Conservation (phyloP, 2,329 filamentous ascomycete species). For the Lachnellula cervina region DNA sequence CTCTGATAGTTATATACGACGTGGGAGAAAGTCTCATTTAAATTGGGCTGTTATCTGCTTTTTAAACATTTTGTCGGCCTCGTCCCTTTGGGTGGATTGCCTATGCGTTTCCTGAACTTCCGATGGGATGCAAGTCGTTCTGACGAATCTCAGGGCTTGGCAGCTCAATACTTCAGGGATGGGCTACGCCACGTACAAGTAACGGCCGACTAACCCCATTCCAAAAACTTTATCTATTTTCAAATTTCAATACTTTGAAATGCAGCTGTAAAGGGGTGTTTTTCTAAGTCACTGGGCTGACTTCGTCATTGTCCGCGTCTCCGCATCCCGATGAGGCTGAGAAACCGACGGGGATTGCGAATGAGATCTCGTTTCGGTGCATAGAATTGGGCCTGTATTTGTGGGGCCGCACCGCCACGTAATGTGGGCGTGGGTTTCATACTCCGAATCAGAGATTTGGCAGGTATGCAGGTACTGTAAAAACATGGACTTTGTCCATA, state of each 20-base stretch:
- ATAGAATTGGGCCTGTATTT: not conserved
- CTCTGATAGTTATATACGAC: not conserved
- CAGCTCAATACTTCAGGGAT: no score
- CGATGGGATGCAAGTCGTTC: not conserved
- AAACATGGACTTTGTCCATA: no score
- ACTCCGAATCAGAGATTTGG: no score
- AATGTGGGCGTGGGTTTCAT: not conserved
- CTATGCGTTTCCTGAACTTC: no score
- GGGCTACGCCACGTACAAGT: no score
- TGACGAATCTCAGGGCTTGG: not conserved
- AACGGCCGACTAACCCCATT: no score
- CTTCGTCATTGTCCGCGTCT: not conserved
- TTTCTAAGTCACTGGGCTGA: not conserved
- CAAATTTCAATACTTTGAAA: not conserved
- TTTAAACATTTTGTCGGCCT: not conserved
- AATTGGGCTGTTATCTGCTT: not conserved
- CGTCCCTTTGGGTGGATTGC: not conserved
- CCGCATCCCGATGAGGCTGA: constrained; percentile 2
- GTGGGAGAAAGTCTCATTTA: not conserved
- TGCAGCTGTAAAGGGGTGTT: not conserved
- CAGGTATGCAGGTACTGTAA: no score
- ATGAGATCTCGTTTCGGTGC: not conserved
- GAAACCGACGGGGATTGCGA: not conserved
- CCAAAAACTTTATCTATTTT: not conserved
- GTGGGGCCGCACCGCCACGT: not conserved